phyloP scores from a whole-genome alignment of 495 filamentous ascomycete species.

The Collariella sp. region DNA sequence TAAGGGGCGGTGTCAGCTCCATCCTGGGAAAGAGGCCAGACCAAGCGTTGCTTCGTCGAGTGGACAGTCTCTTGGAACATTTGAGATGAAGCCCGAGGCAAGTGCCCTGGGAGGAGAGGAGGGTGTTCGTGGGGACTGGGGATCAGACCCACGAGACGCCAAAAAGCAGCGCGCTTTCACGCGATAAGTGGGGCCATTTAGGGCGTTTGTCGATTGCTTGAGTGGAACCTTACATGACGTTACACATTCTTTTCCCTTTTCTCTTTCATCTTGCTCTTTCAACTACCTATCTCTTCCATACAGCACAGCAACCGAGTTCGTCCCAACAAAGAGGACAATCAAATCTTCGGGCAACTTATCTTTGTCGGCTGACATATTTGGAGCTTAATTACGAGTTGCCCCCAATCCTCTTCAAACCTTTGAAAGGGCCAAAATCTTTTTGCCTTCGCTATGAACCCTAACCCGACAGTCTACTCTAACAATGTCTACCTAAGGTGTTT shows the following conservation, averaged over 20 bases:
- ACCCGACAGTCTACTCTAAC: not conserved
- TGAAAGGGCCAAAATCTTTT: no score
- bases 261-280: not conserved
- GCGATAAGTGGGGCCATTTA: not conserved
- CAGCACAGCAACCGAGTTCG: no score
- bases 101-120: not conserved
- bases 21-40: constrained; percentile 6
- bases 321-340: no score
- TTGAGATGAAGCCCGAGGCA: not conserved
- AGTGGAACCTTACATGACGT: not conserved
- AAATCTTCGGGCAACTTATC: no score
- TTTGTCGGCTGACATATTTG: no score
- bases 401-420: no score
- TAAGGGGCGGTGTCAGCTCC: constrained; percentile 19
- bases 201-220: not conserved
- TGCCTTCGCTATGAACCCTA: no score
- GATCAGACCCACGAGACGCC: not conserved
- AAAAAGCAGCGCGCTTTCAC: constrained; percentile 4
- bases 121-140: not conserved
- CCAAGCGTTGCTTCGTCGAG: not conserved
- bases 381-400: no score
- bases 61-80: not conserved
- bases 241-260: not conserved
- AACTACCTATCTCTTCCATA: no score
- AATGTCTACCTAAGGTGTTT: not conserved